Percentiles rank a stretch among this genome's conserved stretches.
Evolutionary conservation across 345 rosid genomes (phyloP).

Genomic region (Geranium rotundifolium): DNA sequence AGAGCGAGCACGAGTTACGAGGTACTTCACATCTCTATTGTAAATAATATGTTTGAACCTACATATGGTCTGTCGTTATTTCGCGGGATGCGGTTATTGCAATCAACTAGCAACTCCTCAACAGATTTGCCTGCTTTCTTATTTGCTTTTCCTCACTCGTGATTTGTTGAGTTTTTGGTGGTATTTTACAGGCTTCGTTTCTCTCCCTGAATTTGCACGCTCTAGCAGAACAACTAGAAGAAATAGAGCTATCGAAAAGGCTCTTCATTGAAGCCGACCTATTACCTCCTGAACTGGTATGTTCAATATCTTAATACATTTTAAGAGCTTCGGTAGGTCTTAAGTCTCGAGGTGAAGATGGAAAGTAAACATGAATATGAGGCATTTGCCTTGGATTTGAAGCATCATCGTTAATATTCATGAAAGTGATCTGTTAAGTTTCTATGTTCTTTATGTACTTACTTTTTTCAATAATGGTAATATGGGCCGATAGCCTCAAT

Average conservation of each 20-base stretch:
- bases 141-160: neutral
- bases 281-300: slow-evolving; percentile 55
- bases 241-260: slow-evolving; percentile 49
- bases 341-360: neutral
- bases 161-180: neutral
- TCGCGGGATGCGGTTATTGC: neutral
- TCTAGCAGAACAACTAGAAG: slow-evolving; percentile 51
- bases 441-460: neutral
- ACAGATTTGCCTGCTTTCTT: neutral
- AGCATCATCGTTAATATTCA: neutral
- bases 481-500: no score
- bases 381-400: neutral
- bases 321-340: neutral
- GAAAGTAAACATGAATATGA: neutral
- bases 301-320: slow-evolving; percentile 2
- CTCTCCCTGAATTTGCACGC: slow-evolving; percentile 61
- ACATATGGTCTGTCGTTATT: no score
- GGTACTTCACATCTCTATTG: slow-evolving; percentile 17
- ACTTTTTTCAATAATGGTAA: neutral
- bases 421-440: neutral
- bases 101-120: neutral
- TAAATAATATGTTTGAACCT: no score
- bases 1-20: slow-evolving; percentile 33
- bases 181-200: slow-evolving; percentile 37
- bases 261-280: slow-evolving; percentile 70